A percentile compares a stretch with the other conserved stretches of the same genome.
Conservation (phyloP, 75 land plant genomes). For the Selaginella moellendorffii region DNA sequence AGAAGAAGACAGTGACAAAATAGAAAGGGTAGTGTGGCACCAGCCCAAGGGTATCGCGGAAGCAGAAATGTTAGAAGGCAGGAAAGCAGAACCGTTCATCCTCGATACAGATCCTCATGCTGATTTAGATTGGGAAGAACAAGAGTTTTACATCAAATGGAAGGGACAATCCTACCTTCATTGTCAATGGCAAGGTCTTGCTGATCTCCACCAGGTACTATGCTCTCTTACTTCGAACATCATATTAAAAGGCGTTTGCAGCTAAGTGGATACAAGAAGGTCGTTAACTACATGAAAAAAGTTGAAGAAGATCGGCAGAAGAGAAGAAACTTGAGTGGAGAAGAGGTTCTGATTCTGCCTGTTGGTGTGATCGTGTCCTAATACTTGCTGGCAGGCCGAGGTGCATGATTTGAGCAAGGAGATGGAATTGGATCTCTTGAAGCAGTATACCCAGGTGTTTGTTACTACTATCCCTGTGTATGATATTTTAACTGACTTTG, state of each 20-base stretch:
- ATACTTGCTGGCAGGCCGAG: slow-evolving; percentile 48
- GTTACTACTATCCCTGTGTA: not conserved
- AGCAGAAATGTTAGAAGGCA: slow-evolving; percentile 41
- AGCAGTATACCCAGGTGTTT: slow-evolving; percentile 83
- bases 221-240: not conserved
- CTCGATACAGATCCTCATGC: slow-evolving; percentile 42
- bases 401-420: slow-evolving; percentile 97
- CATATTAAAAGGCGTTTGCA: slow-evolving; percentile 4
- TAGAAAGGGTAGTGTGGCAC: slow-evolving; percentile 94
- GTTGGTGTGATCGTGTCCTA: not conserved
- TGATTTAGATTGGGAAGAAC: slow-evolving; percentile 71
- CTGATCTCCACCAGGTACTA: slow-evolving; percentile 72
- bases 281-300: slow-evolving; percentile 77
- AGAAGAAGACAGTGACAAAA: slow-evolving; percentile 87
- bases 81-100: slow-evolving; percentile 40
- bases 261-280: slow-evolving; percentile 97
- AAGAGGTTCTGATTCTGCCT: slow-evolving; percentile 48
- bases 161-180: slow-evolving; percentile 97
- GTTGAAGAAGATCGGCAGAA: slow-evolving; percentile 66
- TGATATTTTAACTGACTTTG: not conserved
- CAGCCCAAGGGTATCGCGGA: slow-evolving; percentile 79
- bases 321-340: slow-evolving; percentile 54
- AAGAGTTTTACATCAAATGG: slow-evolving; percentile 92
- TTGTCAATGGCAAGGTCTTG: slow-evolving; percentile 80
- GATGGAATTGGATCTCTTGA: slow-evolving; percentile 91